Base-by-base conservation (phyloP, 2,329 filamentous ascomycete genomes). In the Geosmithia flava region DNA sequence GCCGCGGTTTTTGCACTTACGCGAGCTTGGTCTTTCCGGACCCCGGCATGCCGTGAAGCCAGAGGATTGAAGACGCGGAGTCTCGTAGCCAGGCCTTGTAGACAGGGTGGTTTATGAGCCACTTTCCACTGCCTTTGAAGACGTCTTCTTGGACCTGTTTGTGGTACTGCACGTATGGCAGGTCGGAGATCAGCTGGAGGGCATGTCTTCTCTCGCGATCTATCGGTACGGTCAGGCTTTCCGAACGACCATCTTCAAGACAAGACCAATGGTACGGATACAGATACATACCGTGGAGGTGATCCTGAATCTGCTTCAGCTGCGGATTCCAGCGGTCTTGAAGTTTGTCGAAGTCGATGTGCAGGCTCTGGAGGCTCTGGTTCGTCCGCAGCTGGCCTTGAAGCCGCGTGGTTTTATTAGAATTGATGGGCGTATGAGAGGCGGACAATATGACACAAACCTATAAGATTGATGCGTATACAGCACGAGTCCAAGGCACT, bases 21-120 rank as follows among this genome's bases (percentile, higher is more conserved):
- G 42, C 41, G 7, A 52, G 30, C 40, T 61, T 62, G 51, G 53
- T 65, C 50, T 65, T 62, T 3, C 60, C 56, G 47, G 56, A 61
- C 20, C 60, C 61, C 19, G 55, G 56, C 48, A 59, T 60, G 2
- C 62, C 59, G 53, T 62, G 56, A 7, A 65, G 55, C 61, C 58
- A 64, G 27, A 65, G 49, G 13, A 64, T 57, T 7, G 58, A 60
- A 16, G 55, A 64, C n/a, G 46, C 50, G 51, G 57, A 61, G 20
- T 54, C 50, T 23, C 57, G 49, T 30, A 55, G 54, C 60, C 57
- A 64, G 46, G 47, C 23, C 29, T 47, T 46, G 46, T 60, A 62
- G n/a, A 49, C 48, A n/a, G 44, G 48, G 43, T 58, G 50, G 17
- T 30, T 29, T 7, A 57, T 47, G 4, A 59, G 48, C 58, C 53